Evolutionary conservation across 106 monocot species (phyloP).

Genomic region (Ottelia alismoides): DNA sequence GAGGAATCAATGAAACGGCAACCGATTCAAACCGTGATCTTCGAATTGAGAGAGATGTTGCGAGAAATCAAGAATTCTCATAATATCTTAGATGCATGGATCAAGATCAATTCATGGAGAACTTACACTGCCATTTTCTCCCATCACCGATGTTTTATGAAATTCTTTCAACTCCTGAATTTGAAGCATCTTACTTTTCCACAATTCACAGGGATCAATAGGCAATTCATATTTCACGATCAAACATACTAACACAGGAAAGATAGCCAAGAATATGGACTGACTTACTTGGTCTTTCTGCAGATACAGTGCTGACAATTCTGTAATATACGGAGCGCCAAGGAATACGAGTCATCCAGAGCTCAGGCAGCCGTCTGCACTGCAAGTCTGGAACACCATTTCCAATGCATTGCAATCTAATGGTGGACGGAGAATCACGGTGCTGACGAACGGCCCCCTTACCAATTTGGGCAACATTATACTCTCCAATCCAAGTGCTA

Average conservation of each 20-base stretch:
- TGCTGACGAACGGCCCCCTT: slow-evolving; percentile 79
- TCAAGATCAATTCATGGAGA: too few species aligned
- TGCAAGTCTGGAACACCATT: slow-evolving; percentile 53
- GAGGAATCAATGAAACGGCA: too few species aligned
- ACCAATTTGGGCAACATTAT: slow-evolving; percentile 80
- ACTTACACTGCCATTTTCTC: too few species aligned
- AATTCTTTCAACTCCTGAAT: not conserved
- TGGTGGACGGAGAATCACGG: slow-evolving; percentile 40
- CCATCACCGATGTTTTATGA: not conserved
- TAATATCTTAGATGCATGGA: too few species aligned
- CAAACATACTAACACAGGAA: too few species aligned
- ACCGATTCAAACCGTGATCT: too few species aligned
- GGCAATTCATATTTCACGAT: not conserved
- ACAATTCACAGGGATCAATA: not conserved
- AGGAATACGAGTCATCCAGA: slow-evolving; percentile 57
- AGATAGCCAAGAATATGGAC: too few species aligned
- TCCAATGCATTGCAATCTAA: too few species aligned
- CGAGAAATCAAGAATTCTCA: too few species aligned
- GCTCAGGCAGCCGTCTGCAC: slow-evolving; percentile 50
- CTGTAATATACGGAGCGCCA: slow-evolving; percentile 50
- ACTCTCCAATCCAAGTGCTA: slow-evolving; percentile 39
- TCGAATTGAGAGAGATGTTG: too few species aligned
- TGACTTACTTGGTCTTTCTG: not conserved
- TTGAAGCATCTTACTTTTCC: not conserved
- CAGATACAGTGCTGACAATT: slow-evolving; percentile 71